A percentile compares a stretch with the other conserved stretches of the same genome.
Conservation (phyloP, 2,329 filamentous ascomycete species). For the Zelopaecilomyces penicillatus region DNA sequence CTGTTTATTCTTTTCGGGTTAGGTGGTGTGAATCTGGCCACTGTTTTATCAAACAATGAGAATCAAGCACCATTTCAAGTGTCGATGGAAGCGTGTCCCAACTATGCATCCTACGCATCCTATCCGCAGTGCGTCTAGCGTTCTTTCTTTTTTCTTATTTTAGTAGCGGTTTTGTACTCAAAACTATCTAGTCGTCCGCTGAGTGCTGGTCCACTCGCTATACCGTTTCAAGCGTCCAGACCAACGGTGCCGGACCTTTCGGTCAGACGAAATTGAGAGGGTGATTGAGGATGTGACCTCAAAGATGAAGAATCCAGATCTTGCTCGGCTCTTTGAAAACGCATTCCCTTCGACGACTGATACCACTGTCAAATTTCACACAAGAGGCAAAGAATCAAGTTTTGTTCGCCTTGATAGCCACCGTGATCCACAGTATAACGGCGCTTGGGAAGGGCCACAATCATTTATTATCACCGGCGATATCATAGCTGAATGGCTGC, state of each 20-base stretch:
- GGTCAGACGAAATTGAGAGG: constrained; percentile 75
- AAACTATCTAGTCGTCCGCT: constrained; percentile 54
- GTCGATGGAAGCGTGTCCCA: constrained; percentile 27
- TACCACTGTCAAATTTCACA: constrained; percentile 83
- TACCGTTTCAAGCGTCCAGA: constrained; percentile 85
- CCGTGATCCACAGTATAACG: constrained; percentile 34
- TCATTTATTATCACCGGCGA: constrained; percentile 91
- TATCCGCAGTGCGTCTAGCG: constrained; percentile 31
- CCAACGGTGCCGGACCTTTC: constrained; percentile 77
- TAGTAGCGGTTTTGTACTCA: not conserved
- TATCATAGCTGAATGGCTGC: constrained; percentile 87
- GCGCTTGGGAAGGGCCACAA: constrained; percentile 74
- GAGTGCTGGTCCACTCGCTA: constrained; percentile 66
- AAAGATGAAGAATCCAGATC: constrained; percentile 73
- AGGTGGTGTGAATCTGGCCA: no score
- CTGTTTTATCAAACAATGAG: no score
- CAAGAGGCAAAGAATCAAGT: constrained; percentile 44
- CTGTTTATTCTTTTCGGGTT: no score
- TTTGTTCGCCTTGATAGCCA: constrained; percentile 27
- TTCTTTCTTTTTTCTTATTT: not conserved
- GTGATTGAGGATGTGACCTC: constrained; percentile 77
- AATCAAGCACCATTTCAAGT: constrained; percentile 19
- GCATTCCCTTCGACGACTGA: constrained; percentile 81
- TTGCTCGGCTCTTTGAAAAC: constrained; percentile 91
- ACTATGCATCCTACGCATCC: constrained; percentile 32